Base-by-base conservation (phyloP, 768 basidiomycete genomes). In the Pisolithus orientalis region DNA sequence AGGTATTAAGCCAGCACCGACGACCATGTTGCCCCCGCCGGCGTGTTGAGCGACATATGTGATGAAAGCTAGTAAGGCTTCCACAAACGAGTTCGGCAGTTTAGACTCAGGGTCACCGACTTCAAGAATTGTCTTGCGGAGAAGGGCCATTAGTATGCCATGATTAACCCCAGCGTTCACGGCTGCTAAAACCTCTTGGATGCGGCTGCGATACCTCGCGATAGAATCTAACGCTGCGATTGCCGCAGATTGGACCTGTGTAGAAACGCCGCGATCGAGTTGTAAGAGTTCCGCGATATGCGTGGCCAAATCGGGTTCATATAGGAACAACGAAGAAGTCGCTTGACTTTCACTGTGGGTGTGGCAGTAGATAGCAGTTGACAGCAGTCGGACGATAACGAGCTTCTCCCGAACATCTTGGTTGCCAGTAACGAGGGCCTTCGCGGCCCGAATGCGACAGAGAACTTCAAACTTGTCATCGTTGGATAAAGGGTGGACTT, bases 111-210 rank as follows among this genome's bases (percentile, higher is more conserved):
- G 75, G 52, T 79, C 79, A 50, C 79, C 76, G 21, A 93, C 81
- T 54, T 92, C 87, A 16, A 76, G 66, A 16, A 91, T 85, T 24
- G 89, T 88, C 69, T 84, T 86, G 55, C 94, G 82, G 50, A 97
- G 77, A 34, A 94, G 74, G 28, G 87, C 85, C 85, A 98, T 91
- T 25, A 99, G 68, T 39, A 93, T 86, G 11, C 96, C 96, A 63
- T 98, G 96, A 61, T 93, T 96, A 50, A 97, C 92, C 42, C 92
- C 92, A 25, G 92, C 94, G 65, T 96, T 96, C 37, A 98, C 80
- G 1, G 94, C 86, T 5, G 86, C 85, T 44, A 96, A 69, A 38
- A 95, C 91, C 63, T 98, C 96, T 59, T 84, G 82, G 34, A 90
- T 78, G 64, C 87, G 91, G 54, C 73, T 76, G 54, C 91, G 82